Evolutionary conservation across 768 basidiomycete species (phyloP).

Genomic region (Lepiota venenata): DNA sequence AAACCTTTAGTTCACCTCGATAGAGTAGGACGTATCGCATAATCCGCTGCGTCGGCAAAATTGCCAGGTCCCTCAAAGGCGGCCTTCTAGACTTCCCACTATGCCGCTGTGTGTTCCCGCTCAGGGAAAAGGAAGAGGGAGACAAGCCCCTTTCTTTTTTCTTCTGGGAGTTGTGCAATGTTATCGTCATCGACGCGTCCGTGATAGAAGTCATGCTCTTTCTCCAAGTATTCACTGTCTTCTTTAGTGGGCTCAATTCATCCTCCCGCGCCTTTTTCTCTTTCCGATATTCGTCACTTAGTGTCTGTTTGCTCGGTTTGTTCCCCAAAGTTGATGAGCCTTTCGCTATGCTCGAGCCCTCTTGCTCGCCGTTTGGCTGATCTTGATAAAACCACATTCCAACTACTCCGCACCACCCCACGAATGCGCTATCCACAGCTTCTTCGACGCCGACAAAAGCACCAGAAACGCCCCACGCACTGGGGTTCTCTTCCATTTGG

Average conservation of each 20-base stretch:
- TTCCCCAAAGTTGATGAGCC: not conserved
- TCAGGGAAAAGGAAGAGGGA: not conserved
- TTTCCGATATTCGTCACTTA: not conserved
- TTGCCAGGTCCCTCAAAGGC: slow-evolving; percentile 57
- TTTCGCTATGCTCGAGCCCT: not conserved
- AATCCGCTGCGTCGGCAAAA: slow-evolving; percentile 63
- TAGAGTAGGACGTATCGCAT: slow-evolving; percentile 65
- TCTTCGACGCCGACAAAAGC: slow-evolving; percentile 55
- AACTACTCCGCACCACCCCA: slow-evolving; percentile 57
- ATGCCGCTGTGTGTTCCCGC: not conserved
- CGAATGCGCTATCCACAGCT: slow-evolving; percentile 51
- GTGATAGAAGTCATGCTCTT: slow-evolving; percentile 20
- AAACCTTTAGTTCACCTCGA: slow-evolving; percentile 41
- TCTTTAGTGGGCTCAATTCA: slow-evolving; percentile 5
- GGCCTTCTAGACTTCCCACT: slow-evolving; percentile 17
- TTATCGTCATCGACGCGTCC: slow-evolving; percentile 11
- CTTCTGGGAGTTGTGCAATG: not conserved
- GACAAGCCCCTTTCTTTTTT: not conserved
- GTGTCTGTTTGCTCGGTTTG: not conserved
- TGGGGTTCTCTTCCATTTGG: slow-evolving; percentile 55
- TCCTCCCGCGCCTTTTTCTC: not conserved
- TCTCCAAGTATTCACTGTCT: slow-evolving; percentile 20
- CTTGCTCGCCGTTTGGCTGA: not conserved
- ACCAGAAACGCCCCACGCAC: slow-evolving; percentile 59
- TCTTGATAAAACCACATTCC: slow-evolving; percentile 40